Base-by-base conservation (phyloP, 208 protist species). In the Entamoeba moshkovskii region DNA sequence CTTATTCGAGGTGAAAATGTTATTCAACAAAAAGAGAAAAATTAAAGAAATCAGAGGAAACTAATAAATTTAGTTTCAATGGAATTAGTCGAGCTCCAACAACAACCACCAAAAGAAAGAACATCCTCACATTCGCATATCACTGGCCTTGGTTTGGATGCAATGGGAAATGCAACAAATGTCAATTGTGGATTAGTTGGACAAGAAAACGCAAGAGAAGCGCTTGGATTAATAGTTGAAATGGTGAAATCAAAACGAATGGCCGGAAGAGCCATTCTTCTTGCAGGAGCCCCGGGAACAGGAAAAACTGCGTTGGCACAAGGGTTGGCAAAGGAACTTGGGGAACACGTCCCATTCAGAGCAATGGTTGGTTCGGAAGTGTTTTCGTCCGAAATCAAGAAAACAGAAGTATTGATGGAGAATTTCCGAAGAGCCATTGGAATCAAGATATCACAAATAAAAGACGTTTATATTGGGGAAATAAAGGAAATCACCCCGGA, bases 391-490 rank as follows among this genome's bases (percentile, higher is more conserved):
- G 99, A 99, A 96, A 98, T 99, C 92, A 99, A 99, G 95, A 99
- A 99, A 96, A 99, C 99, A 49, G 98, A 99, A 95, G 98, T 99
- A 46, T 96, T 99, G 8, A 99, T 99, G 98, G 98, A 99, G 95
- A 99, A 99, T 96, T 99, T 99, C 95, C 97, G 99, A 73, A 97
- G 99, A 38, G 97, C 99, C 0, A 99, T 99, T 96, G 99, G 98
- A 96, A 97, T 99, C 22, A 96, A 98, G 48, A 99, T 99, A 95
- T 99, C 99, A 96, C 99, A 99, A 95, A 98, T 98, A 94, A 99
- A 99, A 96, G 99, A 99, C 94, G 99, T 99, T 13, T 97, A 96
- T 91, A 97, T 97, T 92, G 97, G 97, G 46, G 96, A 97, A 92
- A 98, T 99, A 33, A 99, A 97, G 18, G 98, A 99, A 96, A 96